Evolutionary conservation across 2,329 filamentous ascomycete species (phyloP).

Genomic region (Pestalotiopsis sp.): DNA sequence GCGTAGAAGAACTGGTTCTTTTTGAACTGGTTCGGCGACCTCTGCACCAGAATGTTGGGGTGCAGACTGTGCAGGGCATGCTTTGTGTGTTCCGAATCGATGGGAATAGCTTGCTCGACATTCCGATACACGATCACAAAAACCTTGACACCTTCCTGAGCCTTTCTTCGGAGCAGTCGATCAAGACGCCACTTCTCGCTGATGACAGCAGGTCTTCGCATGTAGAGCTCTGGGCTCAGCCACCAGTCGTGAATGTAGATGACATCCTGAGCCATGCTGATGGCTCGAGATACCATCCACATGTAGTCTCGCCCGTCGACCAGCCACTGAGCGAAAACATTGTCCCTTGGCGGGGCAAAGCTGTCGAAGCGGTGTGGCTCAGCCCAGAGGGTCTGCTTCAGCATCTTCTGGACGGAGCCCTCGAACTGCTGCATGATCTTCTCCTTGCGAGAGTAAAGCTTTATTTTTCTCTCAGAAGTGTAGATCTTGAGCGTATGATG

Average conservation of each 20-base stretch:
- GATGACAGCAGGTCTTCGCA: constrained; percentile 90
- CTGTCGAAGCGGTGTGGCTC: constrained; percentile 86
- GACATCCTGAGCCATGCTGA: constrained; percentile 95
- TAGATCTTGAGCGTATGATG: constrained; percentile 87
- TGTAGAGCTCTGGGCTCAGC: constrained; percentile 94
- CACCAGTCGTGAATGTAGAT: constrained; percentile 99
- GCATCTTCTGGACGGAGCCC: constrained; percentile 88
- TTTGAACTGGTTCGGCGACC: constrained; percentile 96
- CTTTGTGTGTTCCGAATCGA: constrained; percentile 98
- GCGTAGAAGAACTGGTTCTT: constrained; percentile 99
- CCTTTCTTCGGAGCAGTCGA: constrained; percentile 89
- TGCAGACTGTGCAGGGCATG: constrained; percentile 94
- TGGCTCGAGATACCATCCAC: constrained; percentile 98
- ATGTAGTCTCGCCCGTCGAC: constrained; percentile 98
- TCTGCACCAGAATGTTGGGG: constrained; percentile 93
- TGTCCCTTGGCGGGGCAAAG: constrained; percentile 85
- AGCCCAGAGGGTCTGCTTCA: constrained; percentile 80
- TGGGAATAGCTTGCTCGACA: constrained; percentile 94
- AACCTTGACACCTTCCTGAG: constrained; percentile 92
- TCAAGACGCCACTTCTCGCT: constrained; percentile 98
- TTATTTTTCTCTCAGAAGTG: constrained; percentile 91
- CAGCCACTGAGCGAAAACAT: constrained; percentile 92
- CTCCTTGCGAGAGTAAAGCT: constrained; percentile 88
- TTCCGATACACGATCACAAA: constrained; percentile 98
- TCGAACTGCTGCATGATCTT: constrained; percentile 89